Percentiles rank a stretch among this genome's conserved stretches.
Conservation (phyloP, 768 basidiomycete genomes). For the Auricularia sp. region DNA sequence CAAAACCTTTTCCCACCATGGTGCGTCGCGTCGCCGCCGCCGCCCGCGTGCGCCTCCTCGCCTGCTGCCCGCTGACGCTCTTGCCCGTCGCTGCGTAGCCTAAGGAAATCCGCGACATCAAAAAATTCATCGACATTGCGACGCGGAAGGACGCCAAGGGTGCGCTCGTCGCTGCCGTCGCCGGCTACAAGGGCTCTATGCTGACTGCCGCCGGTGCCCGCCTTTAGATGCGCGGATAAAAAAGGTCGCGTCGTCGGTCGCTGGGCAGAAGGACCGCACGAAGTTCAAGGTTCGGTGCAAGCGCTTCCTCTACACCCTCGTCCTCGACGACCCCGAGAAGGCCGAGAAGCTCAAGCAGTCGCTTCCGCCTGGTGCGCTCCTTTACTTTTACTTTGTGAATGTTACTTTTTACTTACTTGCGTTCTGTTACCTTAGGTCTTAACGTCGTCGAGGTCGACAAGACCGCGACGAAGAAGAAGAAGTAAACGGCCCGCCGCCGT, state of each 20-base stretch:
- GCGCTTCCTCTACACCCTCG: slow-evolving; percentile 94
- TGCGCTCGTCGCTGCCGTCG: slow-evolving; percentile 30
- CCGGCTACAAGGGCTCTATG: background rate
- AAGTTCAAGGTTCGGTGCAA: slow-evolving; percentile 99
- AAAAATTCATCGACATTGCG: slow-evolving; percentile 94
- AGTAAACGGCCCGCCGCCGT: slow-evolving; percentile 5
- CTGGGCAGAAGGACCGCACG: slow-evolving; percentile 62
- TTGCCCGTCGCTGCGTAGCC: slow-evolving; percentile 42
- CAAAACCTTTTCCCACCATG: background rate
- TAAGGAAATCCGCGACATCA: slow-evolving; percentile 97
- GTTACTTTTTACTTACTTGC: background rate
- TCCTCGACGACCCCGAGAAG: slow-evolving; percentile 92
- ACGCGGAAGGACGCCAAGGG: slow-evolving; percentile 94
- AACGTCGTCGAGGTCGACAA: slow-evolving; percentile 62
- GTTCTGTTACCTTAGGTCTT: slow-evolving; percentile 39
- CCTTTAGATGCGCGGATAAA: slow-evolving; percentile 90
- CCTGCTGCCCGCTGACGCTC: background rate
- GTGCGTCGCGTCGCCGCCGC: background rate
- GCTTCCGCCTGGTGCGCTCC: slow-evolving; percentile 78
- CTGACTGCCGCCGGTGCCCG: no score
- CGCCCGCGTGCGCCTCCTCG: background rate
- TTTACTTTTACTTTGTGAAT: background rate
- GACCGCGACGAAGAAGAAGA: slow-evolving; percentile 57
- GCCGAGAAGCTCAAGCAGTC: slow-evolving; percentile 95
- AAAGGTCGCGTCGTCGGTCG: slow-evolving; percentile 61